phyloP scores from a whole-genome alignment of 768 basidiomycete species.

The Pleurotus cornucopiae region DNA sequence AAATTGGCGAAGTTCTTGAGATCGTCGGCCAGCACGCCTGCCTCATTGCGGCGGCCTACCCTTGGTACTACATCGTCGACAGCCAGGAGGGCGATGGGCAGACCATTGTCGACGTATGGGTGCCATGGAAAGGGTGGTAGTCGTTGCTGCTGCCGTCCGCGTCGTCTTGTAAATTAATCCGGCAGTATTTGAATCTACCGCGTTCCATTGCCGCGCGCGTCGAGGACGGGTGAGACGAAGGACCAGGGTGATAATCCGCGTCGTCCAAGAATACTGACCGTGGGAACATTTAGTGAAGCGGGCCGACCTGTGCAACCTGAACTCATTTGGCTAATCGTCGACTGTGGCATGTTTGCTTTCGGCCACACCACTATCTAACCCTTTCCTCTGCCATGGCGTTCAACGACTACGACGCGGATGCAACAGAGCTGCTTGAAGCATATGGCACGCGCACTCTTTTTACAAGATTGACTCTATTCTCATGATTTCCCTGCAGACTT shows the following conservation, averaged over 20 bases:
- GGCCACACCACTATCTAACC: constrained; percentile 8
- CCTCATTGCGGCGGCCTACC: constrained; percentile 71
- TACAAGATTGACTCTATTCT: constrained; percentile 1
- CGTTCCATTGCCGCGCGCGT: no score
- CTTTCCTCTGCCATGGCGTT: constrained; percentile 43
- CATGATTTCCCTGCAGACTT: constrained; percentile 60
- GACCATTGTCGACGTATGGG: constrained; percentile 78
- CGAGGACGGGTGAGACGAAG: no score
- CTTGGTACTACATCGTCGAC: constrained; percentile 85
- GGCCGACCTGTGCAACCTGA: not conserved
- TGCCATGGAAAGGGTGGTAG: constrained; percentile 91
- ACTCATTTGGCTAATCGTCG: not conserved
- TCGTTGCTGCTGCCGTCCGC: not conserved
- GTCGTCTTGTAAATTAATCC: not conserved
- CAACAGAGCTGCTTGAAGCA: constrained; percentile 90
- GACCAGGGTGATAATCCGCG: no score
- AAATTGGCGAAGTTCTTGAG: constrained; percentile 59
- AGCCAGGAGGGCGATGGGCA: constrained; percentile 42
- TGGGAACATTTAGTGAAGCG: constrained; percentile 2
- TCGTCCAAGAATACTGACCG: not conserved
- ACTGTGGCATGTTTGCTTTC: constrained; percentile 3
- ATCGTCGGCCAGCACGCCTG: constrained; percentile 88
- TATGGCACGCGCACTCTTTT: constrained; percentile 59
- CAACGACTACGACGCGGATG: constrained; percentile 72
- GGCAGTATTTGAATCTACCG: no score